Evolutionary conservation across 306 rosid species (phyloP).

Genomic region (Psophocarpus tetragonolobus): DNA sequence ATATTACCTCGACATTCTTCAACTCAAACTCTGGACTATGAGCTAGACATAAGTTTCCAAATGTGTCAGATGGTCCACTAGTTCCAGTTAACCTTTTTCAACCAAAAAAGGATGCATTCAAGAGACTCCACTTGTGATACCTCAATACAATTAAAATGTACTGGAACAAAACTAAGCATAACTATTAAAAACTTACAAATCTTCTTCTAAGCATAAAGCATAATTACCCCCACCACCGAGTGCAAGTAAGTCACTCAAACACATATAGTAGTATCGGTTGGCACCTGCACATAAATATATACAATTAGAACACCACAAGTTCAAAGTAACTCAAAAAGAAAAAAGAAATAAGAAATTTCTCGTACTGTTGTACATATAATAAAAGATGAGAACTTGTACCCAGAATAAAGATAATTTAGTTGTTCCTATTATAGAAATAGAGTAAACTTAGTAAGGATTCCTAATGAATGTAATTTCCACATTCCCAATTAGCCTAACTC

Average conservation of each 20-base stretch:
- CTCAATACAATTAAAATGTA: slow-evolving; percentile 8
- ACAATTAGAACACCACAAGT: slow-evolving; percentile 15
- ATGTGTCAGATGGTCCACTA: slow-evolving; percentile 89
- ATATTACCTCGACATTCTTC: slow-evolving; percentile 86
- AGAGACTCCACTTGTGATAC: not conserved
- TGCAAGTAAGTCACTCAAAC: slow-evolving; percentile 76
- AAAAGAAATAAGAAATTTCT: slow-evolving; percentile 1
- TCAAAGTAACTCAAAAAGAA: not conserved
- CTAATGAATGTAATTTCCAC: not conserved
- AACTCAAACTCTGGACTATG: slow-evolving; percentile 83
- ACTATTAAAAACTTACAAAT: slow-evolving; percentile 66
- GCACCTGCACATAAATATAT: slow-evolving; percentile 56
- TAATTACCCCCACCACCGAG: slow-evolving; percentile 94
- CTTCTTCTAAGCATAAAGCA: slow-evolving; percentile 85
- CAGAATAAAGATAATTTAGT: slow-evolving; percentile 4
- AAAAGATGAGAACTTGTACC: not conserved
- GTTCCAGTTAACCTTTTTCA: slow-evolving; percentile 78
- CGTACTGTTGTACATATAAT: not conserved
- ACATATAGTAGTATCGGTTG: slow-evolving; percentile 75
- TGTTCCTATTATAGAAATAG: not conserved
- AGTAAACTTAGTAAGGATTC: not conserved
- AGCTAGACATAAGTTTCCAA: slow-evolving; percentile 84
- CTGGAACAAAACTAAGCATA: slow-evolving; percentile 19
- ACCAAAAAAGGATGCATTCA: slow-evolving; percentile 33
- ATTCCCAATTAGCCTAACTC: not conserved